These are phyloP conservation scores for Mortierella sp. DNA, from an alignment of 371 early-diverging fungal species.

Conservation along the genomic window DNA sequence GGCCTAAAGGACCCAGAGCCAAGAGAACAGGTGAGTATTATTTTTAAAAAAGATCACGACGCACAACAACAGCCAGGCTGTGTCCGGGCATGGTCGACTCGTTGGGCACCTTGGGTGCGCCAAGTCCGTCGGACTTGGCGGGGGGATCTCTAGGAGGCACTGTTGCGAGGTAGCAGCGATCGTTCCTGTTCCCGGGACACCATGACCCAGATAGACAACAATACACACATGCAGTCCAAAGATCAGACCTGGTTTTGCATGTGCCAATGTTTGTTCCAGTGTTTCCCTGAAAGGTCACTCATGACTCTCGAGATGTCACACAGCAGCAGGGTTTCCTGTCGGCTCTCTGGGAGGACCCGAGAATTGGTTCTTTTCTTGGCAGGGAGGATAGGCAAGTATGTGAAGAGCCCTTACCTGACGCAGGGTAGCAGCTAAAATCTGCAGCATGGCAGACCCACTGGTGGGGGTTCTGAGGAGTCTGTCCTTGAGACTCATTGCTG, in stretches of 20 bases:
- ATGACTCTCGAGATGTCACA: conserved; percentile 16
- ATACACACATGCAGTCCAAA: no score
- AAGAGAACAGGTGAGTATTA: not conserved
- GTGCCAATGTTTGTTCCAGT: not conserved
- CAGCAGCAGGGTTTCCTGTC: not conserved
- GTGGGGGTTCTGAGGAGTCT: conserved; percentile 36
- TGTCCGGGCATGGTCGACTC: no score
- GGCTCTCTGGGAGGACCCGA: not conserved
- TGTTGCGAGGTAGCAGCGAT: no score
- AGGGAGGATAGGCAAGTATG: not conserved
- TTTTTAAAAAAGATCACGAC: not conserved
- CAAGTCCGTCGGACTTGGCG: no score
- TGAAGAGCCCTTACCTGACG: conserved; percentile 36
- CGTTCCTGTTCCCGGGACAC: no score
- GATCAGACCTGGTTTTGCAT: no score
- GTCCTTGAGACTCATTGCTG: conserved; percentile 25
- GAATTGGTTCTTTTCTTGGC: not conserved
- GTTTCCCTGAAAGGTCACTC: not conserved
- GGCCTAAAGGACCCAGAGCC: conserved; percentile 11
- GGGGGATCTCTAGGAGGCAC: no score
- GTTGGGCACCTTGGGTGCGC: no score
- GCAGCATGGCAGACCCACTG: conserved; percentile 47
- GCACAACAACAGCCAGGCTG: no score
- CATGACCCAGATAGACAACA: no score
- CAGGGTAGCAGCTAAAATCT: conserved; percentile 46